phyloP scores from a whole-genome alignment of 2,329 filamentous ascomycete species.

The Pseudogymnoascus pannorum region DNA sequence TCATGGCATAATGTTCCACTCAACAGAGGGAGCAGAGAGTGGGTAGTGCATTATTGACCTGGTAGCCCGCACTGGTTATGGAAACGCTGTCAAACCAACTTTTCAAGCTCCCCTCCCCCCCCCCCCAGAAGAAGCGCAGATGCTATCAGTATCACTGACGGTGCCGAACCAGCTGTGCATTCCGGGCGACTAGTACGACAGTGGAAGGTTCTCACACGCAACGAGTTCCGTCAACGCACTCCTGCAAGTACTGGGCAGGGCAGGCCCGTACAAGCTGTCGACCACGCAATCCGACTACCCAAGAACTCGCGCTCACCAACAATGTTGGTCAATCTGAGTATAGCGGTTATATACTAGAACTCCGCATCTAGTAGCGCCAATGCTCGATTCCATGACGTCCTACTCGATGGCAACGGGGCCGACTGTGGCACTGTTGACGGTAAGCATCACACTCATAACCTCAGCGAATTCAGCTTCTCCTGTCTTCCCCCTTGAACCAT shows the following conservation, averaged over 20 bases:
- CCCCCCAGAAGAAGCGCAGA: background rate
- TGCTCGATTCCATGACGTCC: slow-evolving; percentile 39
- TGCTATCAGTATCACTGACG: background rate
- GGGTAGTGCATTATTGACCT: background rate
- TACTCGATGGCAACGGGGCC: slow-evolving; percentile 57
- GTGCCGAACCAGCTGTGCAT: background rate
- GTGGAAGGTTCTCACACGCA: background rate
- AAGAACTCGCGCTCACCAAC: too few relatives aligned
- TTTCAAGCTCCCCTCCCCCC: background rate
- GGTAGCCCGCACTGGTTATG: background rate
- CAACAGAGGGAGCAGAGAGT: background rate
- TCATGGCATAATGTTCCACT: background rate
- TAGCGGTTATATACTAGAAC: too few relatives aligned
- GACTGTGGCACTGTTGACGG: slow-evolving; percentile 49
- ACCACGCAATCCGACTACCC: too few relatives aligned
- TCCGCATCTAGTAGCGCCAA: slow-evolving; percentile 37
- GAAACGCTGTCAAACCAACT: background rate
- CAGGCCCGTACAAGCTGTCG: too few relatives aligned
- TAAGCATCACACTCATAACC: too few relatives aligned
- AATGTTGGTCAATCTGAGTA: too few relatives aligned
- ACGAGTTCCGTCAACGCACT: background rate
- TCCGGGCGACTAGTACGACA: background rate
- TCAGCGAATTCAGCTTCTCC: too few relatives aligned
- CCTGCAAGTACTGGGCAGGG: background rate
- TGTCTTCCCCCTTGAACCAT: too few relatives aligned